Evolutionary conservation across 768 basidiomycete species (phyloP).

Genomic region (Austroboletus eburneus): DNA sequence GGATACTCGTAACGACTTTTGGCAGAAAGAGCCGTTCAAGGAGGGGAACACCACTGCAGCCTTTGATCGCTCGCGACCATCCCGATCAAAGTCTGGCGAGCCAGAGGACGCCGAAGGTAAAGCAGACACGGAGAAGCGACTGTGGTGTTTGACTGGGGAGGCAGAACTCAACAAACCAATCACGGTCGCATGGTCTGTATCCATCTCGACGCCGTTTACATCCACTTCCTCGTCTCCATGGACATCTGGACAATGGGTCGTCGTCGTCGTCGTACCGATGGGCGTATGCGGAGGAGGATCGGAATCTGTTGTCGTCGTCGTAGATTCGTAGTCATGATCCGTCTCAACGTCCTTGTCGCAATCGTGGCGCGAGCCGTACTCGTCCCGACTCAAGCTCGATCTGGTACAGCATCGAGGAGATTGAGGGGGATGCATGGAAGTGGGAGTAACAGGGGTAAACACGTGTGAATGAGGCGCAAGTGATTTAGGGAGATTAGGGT

Average conservation of each 20-base stretch:
- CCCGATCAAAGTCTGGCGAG: neutral
- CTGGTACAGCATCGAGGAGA: slow-evolving; percentile 3
- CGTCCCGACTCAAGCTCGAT: slow-evolving; percentile 4
- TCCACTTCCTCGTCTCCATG: slow-evolving; percentile 14
- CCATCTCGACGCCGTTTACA: slow-evolving; percentile 7
- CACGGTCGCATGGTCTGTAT: neutral
- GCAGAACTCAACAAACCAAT: slow-evolving; percentile 12
- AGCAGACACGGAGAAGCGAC: slow-evolving; percentile 9
- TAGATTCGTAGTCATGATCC: slow-evolving; percentile 26
- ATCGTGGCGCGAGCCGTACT: slow-evolving; percentile 6
- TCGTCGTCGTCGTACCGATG: slow-evolving; percentile 9
- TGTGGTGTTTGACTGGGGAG: slow-evolving; percentile 14
- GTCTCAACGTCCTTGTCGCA: slow-evolving; percentile 22
- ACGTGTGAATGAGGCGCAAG: slow-evolving; percentile 4
- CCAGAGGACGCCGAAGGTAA: slow-evolving; percentile 1
- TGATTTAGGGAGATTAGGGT: slow-evolving; percentile 6
- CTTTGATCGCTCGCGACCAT: slow-evolving; percentile 7
- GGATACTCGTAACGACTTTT: slow-evolving; percentile 1
- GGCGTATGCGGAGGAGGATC: slow-evolving; percentile 27
- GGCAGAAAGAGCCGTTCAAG: slow-evolving; percentile 21
- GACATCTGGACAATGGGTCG: slow-evolving; percentile 6
- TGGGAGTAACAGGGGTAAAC: slow-evolving; percentile 1
- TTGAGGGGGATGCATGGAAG: neutral
- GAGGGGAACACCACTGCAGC: slow-evolving; percentile 22
- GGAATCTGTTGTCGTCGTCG: slow-evolving; percentile 26